Base-by-base conservation (phyloP, 192 early-diverging fungal species). In the Dimargaris verticillata region DNA sequence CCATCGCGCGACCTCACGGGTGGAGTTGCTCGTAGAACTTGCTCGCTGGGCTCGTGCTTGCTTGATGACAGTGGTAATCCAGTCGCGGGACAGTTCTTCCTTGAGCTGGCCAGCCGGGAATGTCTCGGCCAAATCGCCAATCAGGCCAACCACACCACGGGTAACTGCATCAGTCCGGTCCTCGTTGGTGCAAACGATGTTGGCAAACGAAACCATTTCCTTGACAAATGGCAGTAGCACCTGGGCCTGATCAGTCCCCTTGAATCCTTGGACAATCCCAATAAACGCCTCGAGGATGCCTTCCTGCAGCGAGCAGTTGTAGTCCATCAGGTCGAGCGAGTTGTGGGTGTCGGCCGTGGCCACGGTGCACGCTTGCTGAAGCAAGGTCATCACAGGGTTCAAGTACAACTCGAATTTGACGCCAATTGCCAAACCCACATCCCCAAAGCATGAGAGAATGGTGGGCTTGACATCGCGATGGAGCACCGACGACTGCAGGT, bases 361-460 rank as follows among this genome's bases (percentile, higher is more conserved):
- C 68, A 87, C 81, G 43, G 64, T 74, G 66, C 80, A 80, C 9
- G 93, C 91, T 52, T 91, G 85, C 26, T 80, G 74, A n/a, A 97
- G 77, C n/a, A 95, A 83, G 55, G 70, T 71, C 88, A 97, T 91
- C 20, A 85, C 79, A 2, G 87, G 75, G 43, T 90, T 81, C 24
- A 97, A 65, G 72, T 86, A 96, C 5, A 64, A 63, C 60, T 82
- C 88, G 69, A 97, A 99, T 61, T 76, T 69, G 5, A 80, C 85
- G 25, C 92, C 88, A 64, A 97, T 89, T 2, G 95, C 93, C 46
- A 96, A 69, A n/a, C 93, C 93, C 71, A 99, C 87, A 73, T 99
- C 95, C 45, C 95, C 95, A 78, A 99, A 93, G 72, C 85, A 86
- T 1, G 93, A 93, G 24, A 99, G 78, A 64, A 94, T 94, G 17